Percentiles rank a stretch among this genome's conserved stretches.
These are phyloP conservation scores for Pleurotus giganteus DNA, from an alignment of 768 basidiomycete genomes.

Conservation along the genomic window DNA sequence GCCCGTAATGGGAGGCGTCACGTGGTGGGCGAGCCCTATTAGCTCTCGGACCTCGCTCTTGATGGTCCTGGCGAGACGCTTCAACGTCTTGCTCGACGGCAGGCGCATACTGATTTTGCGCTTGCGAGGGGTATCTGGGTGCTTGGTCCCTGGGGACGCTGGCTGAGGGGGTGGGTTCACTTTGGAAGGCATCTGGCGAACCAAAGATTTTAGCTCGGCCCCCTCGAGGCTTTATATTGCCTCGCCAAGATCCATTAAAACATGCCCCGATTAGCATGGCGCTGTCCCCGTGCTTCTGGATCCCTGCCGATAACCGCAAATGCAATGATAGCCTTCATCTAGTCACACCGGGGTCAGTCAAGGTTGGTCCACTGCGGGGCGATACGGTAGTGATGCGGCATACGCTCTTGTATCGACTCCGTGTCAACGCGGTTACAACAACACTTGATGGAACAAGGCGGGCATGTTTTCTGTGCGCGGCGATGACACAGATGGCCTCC, in stretches of 20 bases:
- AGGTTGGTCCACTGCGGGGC: not conserved
- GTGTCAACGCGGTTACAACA: not conserved
- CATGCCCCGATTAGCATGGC: constrained; percentile 2
- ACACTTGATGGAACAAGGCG: no score
- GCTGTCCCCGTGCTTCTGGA: constrained; percentile 1
- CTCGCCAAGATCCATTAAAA: constrained; percentile 3
- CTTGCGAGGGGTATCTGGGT: not conserved
- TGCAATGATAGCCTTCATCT: constrained; percentile 1
- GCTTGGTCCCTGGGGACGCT: not conserved
- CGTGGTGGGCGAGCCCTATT: constrained; percentile 12
- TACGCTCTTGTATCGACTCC: not conserved
- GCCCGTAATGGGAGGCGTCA: constrained; percentile 21
- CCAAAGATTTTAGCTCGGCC: not conserved
- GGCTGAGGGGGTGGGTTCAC: not conserved
- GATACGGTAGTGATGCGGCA: constrained; percentile 1
- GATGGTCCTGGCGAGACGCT: constrained; percentile 22
- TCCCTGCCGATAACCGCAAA: not conserved
- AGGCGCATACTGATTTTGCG: constrained; percentile 12
- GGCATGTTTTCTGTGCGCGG: no score
- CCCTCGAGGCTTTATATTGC: constrained; percentile 7
- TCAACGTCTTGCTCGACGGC: constrained; percentile 20
- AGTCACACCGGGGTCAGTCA: not conserved
- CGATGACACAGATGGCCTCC: no score
- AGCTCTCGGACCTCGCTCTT: constrained; percentile 17
- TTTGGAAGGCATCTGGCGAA: not conserved